phyloP scores from a whole-genome alignment of 176 grass and related monocot genomes.

The Oryza punctata region DNA sequence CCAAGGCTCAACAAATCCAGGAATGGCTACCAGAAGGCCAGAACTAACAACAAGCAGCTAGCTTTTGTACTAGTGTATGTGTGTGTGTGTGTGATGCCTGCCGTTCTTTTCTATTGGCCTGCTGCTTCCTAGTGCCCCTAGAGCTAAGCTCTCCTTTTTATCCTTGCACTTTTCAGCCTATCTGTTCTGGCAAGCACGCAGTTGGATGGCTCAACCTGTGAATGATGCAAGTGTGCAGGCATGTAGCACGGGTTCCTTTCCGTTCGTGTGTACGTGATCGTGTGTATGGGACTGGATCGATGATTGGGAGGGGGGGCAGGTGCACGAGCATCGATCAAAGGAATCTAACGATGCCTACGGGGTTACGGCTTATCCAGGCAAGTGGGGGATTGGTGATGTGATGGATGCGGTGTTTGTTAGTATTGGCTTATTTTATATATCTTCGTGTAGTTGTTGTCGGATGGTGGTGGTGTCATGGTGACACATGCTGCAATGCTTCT shows the following conservation, averaged over 20 bases:
- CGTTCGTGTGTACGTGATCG: neutral
- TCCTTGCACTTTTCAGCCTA: neutral
- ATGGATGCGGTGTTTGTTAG: slow-evolving; percentile 19
- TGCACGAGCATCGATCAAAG: slow-evolving; percentile 1
- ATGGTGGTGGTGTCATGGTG: neutral
- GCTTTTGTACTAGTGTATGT: neutral
- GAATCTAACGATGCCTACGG: slow-evolving; percentile 4
- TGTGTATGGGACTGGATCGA: neutral
- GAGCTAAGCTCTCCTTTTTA: slow-evolving; percentile 13
- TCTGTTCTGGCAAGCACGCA: neutral
- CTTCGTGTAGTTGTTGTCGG: slow-evolving; percentile 29
- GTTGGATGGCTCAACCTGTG: neutral
- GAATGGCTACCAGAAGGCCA: neutral
- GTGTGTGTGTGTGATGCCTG: slow-evolving; percentile 11
- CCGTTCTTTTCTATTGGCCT: slow-evolving; percentile 26
- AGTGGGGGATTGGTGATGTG: slow-evolving; percentile 24
- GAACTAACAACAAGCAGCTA: neutral
- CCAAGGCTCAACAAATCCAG: neutral
- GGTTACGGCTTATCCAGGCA: slow-evolving; percentile 23
- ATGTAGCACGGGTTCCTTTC: neutral
- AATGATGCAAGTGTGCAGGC: neutral
- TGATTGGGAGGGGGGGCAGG: neutral
- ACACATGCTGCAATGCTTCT: neutral
- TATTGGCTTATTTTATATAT: neutral
- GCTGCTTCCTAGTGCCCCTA: neutral